A percentile compares a stretch with the other conserved stretches of the same genome.
Conservation (phyloP, 2,329 filamentous ascomycete genomes). For the Pseudopithomyces chartarum region DNA sequence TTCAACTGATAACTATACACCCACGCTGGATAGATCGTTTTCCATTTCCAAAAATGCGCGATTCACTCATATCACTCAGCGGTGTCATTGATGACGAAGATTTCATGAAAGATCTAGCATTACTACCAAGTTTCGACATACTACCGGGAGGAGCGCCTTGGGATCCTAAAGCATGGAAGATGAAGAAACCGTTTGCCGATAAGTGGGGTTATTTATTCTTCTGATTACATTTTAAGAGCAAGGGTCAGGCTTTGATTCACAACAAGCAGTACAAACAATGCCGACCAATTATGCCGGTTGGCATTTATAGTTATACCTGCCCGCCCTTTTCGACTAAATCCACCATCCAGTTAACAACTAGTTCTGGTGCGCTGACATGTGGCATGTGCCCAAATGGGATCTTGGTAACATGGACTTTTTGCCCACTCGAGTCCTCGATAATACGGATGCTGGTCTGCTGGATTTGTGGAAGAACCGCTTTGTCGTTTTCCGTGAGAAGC, state of each 20-base stretch:
- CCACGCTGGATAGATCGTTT: conserved; percentile 49
- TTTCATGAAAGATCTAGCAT: conserved; percentile 41
- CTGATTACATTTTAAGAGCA: not conserved
- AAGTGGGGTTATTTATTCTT: conserved; percentile 41
- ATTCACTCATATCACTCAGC: conserved; percentile 41
- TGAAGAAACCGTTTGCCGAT: conserved; percentile 36
- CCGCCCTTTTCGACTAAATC: conserved; percentile 16
- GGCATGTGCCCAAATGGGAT: conserved; percentile 46
- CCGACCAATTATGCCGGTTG: not conserved
- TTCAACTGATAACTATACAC: conserved; percentile 43
- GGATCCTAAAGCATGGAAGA: conserved; percentile 44
- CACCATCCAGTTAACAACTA: conserved; percentile 34
- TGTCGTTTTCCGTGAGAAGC: conserved; percentile 47
- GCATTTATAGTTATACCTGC: not conserved
- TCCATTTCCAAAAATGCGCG: conserved; percentile 48
- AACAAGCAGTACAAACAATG: not conserved
- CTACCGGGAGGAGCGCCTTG: conserved; percentile 30
- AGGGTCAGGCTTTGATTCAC: not conserved
- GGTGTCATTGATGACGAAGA: conserved; percentile 45
- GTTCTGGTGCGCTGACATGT: conserved; percentile 24
- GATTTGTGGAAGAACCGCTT: conserved; percentile 31
- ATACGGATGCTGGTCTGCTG: conserved; percentile 43
- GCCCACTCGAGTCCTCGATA: conserved; percentile 44
- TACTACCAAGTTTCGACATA: conserved; percentile 41
- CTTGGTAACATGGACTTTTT: conserved; percentile 46